Evolutionary conservation across 1,139 yeast genomes (phyloP).

Genomic region (Scheffersomyces lignicola): DNA sequence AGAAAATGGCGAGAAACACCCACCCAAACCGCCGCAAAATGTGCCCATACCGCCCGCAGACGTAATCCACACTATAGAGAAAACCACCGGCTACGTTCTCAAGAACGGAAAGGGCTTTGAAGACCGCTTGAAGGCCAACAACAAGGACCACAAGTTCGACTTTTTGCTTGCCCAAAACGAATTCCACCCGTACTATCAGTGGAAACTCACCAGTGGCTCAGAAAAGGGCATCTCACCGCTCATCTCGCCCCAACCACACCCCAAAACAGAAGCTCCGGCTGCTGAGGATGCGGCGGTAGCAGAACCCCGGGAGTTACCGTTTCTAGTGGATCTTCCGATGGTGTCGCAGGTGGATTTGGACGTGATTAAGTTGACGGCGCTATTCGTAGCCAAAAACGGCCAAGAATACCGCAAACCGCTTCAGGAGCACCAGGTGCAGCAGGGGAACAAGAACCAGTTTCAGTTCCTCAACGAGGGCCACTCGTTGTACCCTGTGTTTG

Average conservation of each 20-base stretch:
- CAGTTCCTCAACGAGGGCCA: slow-evolving; percentile 66
- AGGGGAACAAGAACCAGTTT: slow-evolving; percentile 54
- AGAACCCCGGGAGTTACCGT: slow-evolving; percentile 35
- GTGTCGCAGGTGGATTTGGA: slow-evolving; percentile 67
- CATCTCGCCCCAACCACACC: not conserved
- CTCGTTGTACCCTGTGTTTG: slow-evolving; percentile 58
- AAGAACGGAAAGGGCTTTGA: slow-evolving; percentile 73
- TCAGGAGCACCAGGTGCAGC: slow-evolving; percentile 34
- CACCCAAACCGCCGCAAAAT: slow-evolving; percentile 43
- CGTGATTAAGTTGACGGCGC: slow-evolving; percentile 71
- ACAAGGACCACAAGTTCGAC: slow-evolving; percentile 55
- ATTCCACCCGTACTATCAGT: slow-evolving; percentile 57
- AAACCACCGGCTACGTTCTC: slow-evolving; percentile 69
- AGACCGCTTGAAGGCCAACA: slow-evolving; percentile 51
- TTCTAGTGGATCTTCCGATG: slow-evolving; percentile 51
- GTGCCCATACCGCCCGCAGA: slow-evolving; percentile 59
- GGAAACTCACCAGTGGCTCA: slow-evolving; percentile 23
- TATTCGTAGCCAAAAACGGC: slow-evolving; percentile 61
- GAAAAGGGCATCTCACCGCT: slow-evolving; percentile 4
- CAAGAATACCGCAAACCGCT: slow-evolving; percentile 40
- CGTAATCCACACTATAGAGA: slow-evolving; percentile 57
- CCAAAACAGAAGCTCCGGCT: slow-evolving; percentile 1
- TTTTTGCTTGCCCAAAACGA: slow-evolving; percentile 59
- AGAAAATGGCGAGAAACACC: no score
- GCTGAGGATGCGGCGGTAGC: slow-evolving; percentile 7